These are phyloP conservation scores for Chloromonas sp. DNA, from an alignment of 163 green algal species.

Conservation along the genomic window DNA sequence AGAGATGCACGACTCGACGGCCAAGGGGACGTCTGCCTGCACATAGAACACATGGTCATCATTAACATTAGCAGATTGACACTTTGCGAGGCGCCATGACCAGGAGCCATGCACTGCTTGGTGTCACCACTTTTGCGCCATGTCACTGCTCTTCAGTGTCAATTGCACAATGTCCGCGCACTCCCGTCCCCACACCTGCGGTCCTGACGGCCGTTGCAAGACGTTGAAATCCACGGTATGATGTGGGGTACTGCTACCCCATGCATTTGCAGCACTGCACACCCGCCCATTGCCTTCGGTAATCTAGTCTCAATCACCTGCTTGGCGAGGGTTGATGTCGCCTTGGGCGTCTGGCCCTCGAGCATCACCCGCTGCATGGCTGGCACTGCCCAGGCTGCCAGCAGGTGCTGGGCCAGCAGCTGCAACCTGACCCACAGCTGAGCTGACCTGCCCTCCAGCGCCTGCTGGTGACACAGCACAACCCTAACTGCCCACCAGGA, in stretches of 20 bases:
- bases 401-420: background rate
- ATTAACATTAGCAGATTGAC: background rate
- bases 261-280: too few relatives aligned
- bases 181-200: too few relatives aligned
- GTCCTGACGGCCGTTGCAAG: too few relatives aligned
- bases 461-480: background rate
- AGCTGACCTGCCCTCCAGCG: conserved; percentile 30
- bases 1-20: background rate
- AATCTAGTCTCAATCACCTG: too few relatives aligned
- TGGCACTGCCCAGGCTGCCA: conserved; percentile 14
- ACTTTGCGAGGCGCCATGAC: background rate
- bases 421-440: conserved; percentile 38
- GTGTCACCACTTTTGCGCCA: conserved; percentile 8
- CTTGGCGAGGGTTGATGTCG: too few relatives aligned
- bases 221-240: too few relatives aligned
- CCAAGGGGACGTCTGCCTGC: background rate
- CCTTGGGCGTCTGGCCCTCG: background rate
- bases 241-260: too few relatives aligned
- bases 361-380: conserved; percentile 24
- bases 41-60: background rate
- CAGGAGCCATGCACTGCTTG: background rate
- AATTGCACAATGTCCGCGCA: too few relatives aligned
- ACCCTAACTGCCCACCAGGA: background rate
- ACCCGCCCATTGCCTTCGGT: too few relatives aligned
- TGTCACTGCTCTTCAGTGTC: background rate